Evolutionary conservation across 495 filamentous ascomycete species (phyloP), one percentile per base, ranked within the genome.

Genomic region (Neurospora tetrasperma): DNA sequence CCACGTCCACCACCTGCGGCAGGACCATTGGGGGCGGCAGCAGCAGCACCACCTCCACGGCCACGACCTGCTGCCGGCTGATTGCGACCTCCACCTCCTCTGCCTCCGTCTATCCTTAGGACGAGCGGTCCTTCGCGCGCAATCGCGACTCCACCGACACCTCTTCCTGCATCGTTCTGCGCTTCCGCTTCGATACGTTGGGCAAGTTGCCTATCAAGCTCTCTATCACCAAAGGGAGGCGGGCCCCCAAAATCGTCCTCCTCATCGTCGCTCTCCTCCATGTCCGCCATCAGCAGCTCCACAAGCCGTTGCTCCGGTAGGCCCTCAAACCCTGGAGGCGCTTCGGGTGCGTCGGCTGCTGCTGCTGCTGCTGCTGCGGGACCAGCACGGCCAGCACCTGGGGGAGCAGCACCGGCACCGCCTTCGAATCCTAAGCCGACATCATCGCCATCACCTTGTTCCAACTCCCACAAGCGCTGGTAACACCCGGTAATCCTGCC

Each of bases 391-490:
- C 69, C 66, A 11, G 59, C 46, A 11, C 68, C 69, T 6, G 71
- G 66, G 40, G 70, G 69, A 44, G 41, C 43, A 27, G 38, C 73
- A n/a, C 75, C 80, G 10, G 77, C 72, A 7, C 81, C 85, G 6
- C 87, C 89, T 16, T 77, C 88, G 74, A 86, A 90, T 0, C 78
- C 86, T n/a, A 80, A 76, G 2, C 84, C 87, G 68, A 86, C 86
- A 66, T 89, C 84, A 9, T 85, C 87, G 8, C 92, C 92, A 78
- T 97, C 95, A 0, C 94, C 94, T 31, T 86, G 87, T 82, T 95
- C 94, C 71, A 97, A 77, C 78, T 97, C 94, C 94, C 93, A 97
- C 3, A 99, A 85, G 5, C 92, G 88, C 86, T 91, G 91, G 76
- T 89, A 97, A 79, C 96, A 98, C 8, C 77, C 75, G 38, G 84